Percentiles rank a stretch among this genome's conserved stretches.
Conservation (phyloP, 179 eudicot genomes). For the Pouteria campechiana region DNA sequence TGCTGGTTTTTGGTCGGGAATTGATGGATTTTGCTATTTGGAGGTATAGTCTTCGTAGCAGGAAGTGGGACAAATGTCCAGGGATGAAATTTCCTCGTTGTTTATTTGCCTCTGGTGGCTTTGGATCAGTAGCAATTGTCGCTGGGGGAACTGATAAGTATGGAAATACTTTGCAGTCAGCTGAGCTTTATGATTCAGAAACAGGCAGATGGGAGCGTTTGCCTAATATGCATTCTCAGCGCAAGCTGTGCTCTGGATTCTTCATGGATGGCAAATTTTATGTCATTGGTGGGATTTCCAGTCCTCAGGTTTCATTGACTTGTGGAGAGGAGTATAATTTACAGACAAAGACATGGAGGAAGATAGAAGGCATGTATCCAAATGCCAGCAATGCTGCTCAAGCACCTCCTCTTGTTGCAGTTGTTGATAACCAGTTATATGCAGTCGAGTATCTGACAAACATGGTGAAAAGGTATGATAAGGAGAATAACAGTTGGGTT, state of each 20-base stretch:
- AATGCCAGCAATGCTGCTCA: slow-evolving; percentile 26
- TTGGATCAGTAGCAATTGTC: slow-evolving; percentile 28
- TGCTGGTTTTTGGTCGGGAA: slow-evolving; percentile 36
- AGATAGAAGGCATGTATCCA: slow-evolving; percentile 35
- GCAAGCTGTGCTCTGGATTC: slow-evolving; percentile 31
- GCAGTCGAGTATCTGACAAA: slow-evolving; percentile 27
- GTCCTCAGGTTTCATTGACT: slow-evolving; percentile 15
- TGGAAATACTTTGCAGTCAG: slow-evolving; percentile 29
- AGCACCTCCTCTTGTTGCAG: slow-evolving; percentile 45
- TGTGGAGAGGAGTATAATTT: slow-evolving; percentile 35
- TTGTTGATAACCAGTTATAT: slow-evolving; percentile 29
- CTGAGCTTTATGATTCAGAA: slow-evolving; percentile 28
- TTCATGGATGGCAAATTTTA: slow-evolving; percentile 31
- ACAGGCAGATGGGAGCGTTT: slow-evolving; percentile 30
- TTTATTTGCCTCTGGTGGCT: slow-evolving; percentile 27
- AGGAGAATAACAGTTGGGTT: slow-evolving; percentile 26
- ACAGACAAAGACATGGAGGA: slow-evolving; percentile 21
- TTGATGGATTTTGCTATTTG: slow-evolving; percentile 25
- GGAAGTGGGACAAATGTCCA: slow-evolving; percentile 21
- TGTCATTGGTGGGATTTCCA: slow-evolving; percentile 32
- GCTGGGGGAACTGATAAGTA: slow-evolving; percentile 35
- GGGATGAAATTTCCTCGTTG: slow-evolving; percentile 28
- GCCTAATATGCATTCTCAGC: slow-evolving; percentile 28
- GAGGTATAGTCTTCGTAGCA: slow-evolving; percentile 18
- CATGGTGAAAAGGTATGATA: slow-evolving; percentile 28